These are phyloP conservation scores for Cercospora beticola DNA, from an alignment of 2,329 filamentous ascomycete genomes.

Conservation along the genomic window DNA sequence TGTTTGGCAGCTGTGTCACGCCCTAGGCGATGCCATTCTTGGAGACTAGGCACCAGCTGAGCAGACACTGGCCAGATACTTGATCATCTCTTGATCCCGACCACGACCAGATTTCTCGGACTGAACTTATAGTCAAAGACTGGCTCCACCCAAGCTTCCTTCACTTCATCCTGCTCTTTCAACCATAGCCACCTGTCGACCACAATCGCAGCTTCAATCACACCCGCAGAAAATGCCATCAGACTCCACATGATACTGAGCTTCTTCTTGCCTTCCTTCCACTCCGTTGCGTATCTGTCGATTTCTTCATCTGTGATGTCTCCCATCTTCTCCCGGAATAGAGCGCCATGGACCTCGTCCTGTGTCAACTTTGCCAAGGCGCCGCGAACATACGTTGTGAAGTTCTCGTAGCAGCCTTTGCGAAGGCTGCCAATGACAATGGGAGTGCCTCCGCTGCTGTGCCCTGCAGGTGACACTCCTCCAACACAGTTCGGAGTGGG, in stretches of 20 bases:
- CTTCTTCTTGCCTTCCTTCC: slow-evolving; percentile 69
- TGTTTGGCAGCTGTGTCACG: neutral
- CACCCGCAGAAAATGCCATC: slow-evolving; percentile 91
- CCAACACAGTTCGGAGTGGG: slow-evolving; percentile 38
- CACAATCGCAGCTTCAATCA: slow-evolving; percentile 87
- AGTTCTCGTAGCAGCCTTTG: slow-evolving; percentile 75
- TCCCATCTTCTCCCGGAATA: slow-evolving; percentile 65
- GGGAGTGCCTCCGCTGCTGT: slow-evolving; percentile 57
- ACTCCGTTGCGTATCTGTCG: slow-evolving; percentile 65
- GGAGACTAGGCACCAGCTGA: neutral
- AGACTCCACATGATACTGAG: slow-evolving; percentile 86
- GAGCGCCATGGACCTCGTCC: slow-evolving; percentile 57
- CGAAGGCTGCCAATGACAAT: slow-evolving; percentile 83
- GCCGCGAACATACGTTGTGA: slow-evolving; percentile 75
- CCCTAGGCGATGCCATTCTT: slow-evolving; percentile 2
- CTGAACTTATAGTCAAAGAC: slow-evolving; percentile 87
- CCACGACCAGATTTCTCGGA: slow-evolving; percentile 88
- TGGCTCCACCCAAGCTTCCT: slow-evolving; percentile 83
- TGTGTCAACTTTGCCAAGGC: slow-evolving; percentile 72
- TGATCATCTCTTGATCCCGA: slow-evolving; percentile 70
- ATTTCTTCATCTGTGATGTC: slow-evolving; percentile 74
- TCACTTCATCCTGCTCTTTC: slow-evolving; percentile 69
- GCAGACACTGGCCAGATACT: neutral
- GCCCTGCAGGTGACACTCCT: slow-evolving; percentile 37
- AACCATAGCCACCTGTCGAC: slow-evolving; percentile 87